phyloP scores from a whole-genome alignment of 768 basidiomycete genomes.

The button mushroom (Agaricus bisporus) region DNA sequence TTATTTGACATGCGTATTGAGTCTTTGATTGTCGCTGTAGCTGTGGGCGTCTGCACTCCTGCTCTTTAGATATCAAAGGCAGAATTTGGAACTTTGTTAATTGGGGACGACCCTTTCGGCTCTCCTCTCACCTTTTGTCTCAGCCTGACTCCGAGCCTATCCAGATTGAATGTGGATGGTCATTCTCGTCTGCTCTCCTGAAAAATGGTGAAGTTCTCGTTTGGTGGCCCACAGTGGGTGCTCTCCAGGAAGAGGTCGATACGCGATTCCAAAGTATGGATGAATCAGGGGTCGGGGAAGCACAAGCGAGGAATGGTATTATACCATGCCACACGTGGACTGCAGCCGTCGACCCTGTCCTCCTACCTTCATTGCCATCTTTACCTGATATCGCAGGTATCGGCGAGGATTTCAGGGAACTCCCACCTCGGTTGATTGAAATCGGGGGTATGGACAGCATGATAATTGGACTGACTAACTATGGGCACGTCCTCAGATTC shows the following conservation, averaged over 20 bases:
- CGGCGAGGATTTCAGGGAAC: constrained; percentile 15
- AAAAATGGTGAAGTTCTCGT: constrained; percentile 65
- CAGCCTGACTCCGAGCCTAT: constrained; percentile 36
- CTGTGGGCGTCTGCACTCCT: constrained; percentile 72
- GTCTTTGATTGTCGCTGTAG: constrained; percentile 28
- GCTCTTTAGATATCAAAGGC: constrained; percentile 51
- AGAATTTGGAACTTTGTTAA: constrained; percentile 70
- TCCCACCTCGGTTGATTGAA: constrained; percentile 53
- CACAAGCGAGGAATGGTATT: constrained; percentile 27
- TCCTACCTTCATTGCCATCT: constrained; percentile 52
- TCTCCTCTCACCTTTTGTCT: constrained; percentile 42
- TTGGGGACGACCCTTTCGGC: constrained; percentile 75
- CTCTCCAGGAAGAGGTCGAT: constrained; percentile 30
- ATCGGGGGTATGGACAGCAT: constrained; percentile 74
- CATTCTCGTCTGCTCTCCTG: constrained; percentile 69
- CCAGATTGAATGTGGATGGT: constrained; percentile 81
- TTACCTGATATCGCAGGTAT: constrained; percentile 44
- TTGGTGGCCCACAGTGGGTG: constrained; percentile 62
- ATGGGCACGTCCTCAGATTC: constrained; percentile 72
- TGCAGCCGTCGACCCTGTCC: constrained; percentile 44
- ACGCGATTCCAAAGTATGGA: constrained; percentile 42
- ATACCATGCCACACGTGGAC: constrained; percentile 64
- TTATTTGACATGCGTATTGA: constrained; percentile 2
- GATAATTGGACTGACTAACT: constrained; percentile 74
- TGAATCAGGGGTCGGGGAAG: constrained; percentile 28